Conservation (phyloP, 129 eudicot genomes). For the Tanacetum coccineum region DNA sequence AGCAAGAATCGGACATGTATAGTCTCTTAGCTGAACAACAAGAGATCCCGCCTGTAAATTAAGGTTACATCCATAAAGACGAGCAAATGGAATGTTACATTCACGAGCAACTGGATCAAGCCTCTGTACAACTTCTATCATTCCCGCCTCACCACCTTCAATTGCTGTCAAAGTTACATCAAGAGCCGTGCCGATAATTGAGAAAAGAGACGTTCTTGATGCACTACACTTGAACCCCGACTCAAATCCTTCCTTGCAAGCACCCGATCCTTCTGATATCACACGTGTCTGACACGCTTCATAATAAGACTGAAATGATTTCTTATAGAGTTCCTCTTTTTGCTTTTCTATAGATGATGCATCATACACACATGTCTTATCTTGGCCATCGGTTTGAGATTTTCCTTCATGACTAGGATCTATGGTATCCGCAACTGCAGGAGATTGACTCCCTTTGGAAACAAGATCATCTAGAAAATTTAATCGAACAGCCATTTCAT, state of each 20-base stretch:
- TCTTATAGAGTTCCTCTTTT: constrained; percentile 63
- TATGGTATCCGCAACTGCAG: constrained; percentile 34
- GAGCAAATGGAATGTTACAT: constrained; percentile 76
- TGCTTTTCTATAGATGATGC: constrained; percentile 48
- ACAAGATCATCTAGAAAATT: constrained; percentile 62
- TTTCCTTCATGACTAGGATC: constrained; percentile 40
- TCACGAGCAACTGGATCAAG: constrained; percentile 88
- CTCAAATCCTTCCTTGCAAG: constrained; percentile 72
- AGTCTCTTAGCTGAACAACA: constrained; percentile 73
- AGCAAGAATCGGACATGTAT: constrained; percentile 70
- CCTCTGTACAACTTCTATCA: constrained; percentile 71
- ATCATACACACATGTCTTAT: constrained; percentile 53
- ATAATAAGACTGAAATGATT: constrained; percentile 76
- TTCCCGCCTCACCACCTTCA: constrained; percentile 91
- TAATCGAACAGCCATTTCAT: constrained; percentile 77
- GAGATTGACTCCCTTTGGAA: constrained; percentile 43
- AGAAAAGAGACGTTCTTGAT: constrained; percentile 63
- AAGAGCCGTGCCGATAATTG: constrained; percentile 62
- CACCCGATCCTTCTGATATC: constrained; percentile 80
- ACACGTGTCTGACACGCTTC: constrained; percentile 62
- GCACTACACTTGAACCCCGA: constrained; percentile 76
- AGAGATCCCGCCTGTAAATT: constrained; percentile 63
- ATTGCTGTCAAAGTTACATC: constrained; percentile 64
- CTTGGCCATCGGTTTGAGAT: constrained; percentile 40
- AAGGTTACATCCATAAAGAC: constrained; percentile 69